These are phyloP conservation scores for Mucor plumbeus DNA, from an alignment of 371 early-diverging fungal species.

Conservation along the genomic window DNA sequence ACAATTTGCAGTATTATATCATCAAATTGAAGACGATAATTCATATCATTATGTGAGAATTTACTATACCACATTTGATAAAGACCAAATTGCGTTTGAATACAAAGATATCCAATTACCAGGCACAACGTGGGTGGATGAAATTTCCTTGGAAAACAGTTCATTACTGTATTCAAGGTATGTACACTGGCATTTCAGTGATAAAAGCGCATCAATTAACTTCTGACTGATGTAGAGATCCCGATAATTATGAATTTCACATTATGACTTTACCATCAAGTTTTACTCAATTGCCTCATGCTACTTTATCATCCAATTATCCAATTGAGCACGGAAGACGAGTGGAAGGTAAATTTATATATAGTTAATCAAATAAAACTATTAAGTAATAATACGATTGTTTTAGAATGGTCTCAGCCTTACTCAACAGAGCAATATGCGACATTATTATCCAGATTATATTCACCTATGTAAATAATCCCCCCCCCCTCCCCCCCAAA, in stretches of 20 bases:
- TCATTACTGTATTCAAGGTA: constrained; percentile 48
- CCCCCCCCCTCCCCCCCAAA: too few species aligned
- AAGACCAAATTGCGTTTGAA: constrained; percentile 18
- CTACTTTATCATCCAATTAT: constrained; percentile 12
- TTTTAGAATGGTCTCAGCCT: constrained; percentile 39
- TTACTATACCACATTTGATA: constrained; percentile 32
- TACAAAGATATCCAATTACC: constrained; percentile 49
- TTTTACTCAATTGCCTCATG: constrained; percentile 29
- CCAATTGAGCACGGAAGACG: constrained; percentile 31
- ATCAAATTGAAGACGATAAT: constrained; percentile 39
- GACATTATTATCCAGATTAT: constrained; percentile 25
- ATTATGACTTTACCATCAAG: constrained; percentile 34
- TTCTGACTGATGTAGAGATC: constrained; percentile 35
- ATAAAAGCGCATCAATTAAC: background rate
- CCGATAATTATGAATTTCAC: constrained; percentile 45
- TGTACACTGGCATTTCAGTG: background rate
- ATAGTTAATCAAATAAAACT: background rate
- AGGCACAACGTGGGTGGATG: constrained; percentile 44
- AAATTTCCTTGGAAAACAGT: constrained; percentile 40
- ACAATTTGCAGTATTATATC: constrained; percentile 44
- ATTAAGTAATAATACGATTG: background rate
- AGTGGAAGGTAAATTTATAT: constrained; percentile 26
- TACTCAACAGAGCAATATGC: constrained; percentile 25
- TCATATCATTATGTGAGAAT: constrained; percentile 41
- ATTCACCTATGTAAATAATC: constrained; percentile 36